phyloP scores from a whole-genome alignment of 202 grass and related monocot species.

The Carex sylvatica region DNA sequence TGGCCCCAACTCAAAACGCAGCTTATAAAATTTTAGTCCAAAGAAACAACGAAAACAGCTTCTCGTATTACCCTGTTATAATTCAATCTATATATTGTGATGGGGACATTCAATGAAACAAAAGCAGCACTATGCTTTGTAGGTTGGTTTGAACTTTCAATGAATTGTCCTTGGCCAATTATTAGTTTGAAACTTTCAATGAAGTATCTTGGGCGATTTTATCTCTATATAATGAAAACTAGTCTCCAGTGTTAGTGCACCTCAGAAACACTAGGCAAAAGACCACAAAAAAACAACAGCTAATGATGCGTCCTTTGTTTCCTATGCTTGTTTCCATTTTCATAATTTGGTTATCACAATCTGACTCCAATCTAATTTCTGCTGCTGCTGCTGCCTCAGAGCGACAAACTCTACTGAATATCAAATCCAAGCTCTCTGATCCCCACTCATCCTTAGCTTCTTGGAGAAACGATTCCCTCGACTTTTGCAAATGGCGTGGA shows the following conservation, averaged over 20 bases:
- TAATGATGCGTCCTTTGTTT: neutral
- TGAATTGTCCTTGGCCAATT: no score
- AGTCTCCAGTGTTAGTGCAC: neutral
- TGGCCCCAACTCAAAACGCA: no score
- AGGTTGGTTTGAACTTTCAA: no score
- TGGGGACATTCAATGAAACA: no score
- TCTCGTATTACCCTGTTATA: no score
- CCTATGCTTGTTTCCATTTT: neutral
- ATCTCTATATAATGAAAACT: neutral
- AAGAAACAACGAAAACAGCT: no score
- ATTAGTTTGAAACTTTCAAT: no score
- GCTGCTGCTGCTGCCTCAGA: neutral
- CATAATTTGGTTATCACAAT: neutral
- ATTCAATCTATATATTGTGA: no score
- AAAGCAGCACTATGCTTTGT: no score
- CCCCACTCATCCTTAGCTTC: neutral
- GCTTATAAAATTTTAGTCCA: no score
- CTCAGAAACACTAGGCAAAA: neutral
- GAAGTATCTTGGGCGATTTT: no score
- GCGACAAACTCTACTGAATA: neutral
- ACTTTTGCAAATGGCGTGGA: neutral
- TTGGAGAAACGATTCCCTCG: neutral
- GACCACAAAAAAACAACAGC: neutral
- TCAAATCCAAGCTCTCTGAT: neutral
- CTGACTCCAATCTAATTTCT: neutral